phyloP scores from a whole-genome alignment of 169 alveolate genomes.

The Plasmodium ovale region DNA sequence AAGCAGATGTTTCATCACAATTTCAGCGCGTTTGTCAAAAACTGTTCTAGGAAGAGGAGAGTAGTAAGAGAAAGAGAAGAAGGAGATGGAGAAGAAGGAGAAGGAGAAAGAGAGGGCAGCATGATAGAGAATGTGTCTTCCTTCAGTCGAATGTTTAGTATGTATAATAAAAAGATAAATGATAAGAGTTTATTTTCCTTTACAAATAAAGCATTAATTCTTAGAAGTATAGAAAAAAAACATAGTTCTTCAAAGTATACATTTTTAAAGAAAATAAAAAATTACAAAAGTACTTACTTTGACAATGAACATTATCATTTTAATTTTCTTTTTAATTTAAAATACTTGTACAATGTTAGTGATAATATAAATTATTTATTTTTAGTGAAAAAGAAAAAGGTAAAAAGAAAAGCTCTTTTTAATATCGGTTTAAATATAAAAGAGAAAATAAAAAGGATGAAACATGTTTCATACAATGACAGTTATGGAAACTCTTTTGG shows the following conservation, averaged over 20 bases:
- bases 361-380: slow-evolving; percentile 25
- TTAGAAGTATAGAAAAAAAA: slow-evolving; percentile 14
- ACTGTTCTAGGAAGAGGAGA: not conserved
- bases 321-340: slow-evolving; percentile 29
- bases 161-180: slow-evolving; percentile 7
- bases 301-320: slow-evolving; percentile 38
- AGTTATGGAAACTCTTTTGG: not conserved
- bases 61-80: too few relatives aligned
- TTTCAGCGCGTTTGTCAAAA: slow-evolving; percentile 19
- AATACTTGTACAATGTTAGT: slow-evolving; percentile 19
- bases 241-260: slow-evolving; percentile 10
- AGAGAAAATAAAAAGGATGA: slow-evolving; percentile 47
- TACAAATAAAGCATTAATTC: slow-evolving; percentile 3
- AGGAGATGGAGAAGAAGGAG: too few relatives aligned
- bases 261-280: slow-evolving; percentile 7
- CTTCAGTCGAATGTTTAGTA: not conserved
- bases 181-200: slow-evolving; percentile 3
- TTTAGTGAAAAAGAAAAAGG: slow-evolving; percentile 29
- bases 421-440: slow-evolving; percentile 34
- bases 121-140: slow-evolving; percentile 1
- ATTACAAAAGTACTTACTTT: slow-evolving; percentile 20
- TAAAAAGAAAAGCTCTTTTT: slow-evolving; percentile 28
- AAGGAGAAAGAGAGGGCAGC: not conserved
- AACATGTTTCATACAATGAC: not conserved
- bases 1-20: slow-evolving; percentile 25